Percentiles rank a stretch among this genome's conserved stretches.
Conservation (phyloP, 2,329 filamentous ascomycete genomes). For the Huntiella decipiens region DNA sequence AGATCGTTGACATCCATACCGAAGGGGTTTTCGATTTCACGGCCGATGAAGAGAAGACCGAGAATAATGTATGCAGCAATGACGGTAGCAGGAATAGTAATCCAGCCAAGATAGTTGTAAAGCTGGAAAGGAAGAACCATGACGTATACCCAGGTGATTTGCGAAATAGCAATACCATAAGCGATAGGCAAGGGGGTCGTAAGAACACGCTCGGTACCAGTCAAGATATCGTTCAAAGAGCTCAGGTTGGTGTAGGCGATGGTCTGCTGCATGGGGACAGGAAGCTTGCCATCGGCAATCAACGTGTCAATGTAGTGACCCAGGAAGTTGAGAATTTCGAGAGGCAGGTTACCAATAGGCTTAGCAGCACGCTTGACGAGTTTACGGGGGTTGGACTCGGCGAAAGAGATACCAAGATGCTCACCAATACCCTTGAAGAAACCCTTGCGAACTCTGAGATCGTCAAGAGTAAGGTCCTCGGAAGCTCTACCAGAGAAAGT, state of each 20-base stretch:
- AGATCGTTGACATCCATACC: conserved; percentile 70
- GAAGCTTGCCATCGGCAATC: conserved; percentile 34
- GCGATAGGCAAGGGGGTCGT: conserved; percentile 68
- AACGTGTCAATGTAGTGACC: conserved; percentile 45
- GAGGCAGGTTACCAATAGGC: conserved; percentile 64
- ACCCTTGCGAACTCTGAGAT: conserved; percentile 23
- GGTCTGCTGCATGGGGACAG: conserved; percentile 39
- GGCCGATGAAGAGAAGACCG: conserved; percentile 53
- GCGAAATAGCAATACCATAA: conserved; percentile 67
- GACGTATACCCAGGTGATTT: conserved; percentile 76
- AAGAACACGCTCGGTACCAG: conserved; percentile 57
- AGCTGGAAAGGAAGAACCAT: conserved; percentile 69
- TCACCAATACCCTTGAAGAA: conserved; percentile 48
- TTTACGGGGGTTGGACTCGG: conserved; percentile 61
- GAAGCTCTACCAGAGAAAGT: conserved; percentile 48
- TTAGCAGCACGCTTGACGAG: conserved; percentile 51
- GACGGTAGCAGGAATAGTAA: conserved; percentile 60
- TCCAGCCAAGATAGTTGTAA: conserved; percentile 41
- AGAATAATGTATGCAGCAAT: conserved; percentile 66
- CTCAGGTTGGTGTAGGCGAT: conserved; percentile 40
- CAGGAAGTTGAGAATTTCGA: conserved; percentile 62
- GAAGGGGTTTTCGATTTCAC: conserved; percentile 73
- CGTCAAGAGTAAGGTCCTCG: conserved; percentile 18
- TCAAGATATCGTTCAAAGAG: conserved; percentile 51
- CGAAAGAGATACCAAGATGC: conserved; percentile 59